Conservation (phyloP, 106 monocot species). For the Acanthochlamys bracteata region DNA sequence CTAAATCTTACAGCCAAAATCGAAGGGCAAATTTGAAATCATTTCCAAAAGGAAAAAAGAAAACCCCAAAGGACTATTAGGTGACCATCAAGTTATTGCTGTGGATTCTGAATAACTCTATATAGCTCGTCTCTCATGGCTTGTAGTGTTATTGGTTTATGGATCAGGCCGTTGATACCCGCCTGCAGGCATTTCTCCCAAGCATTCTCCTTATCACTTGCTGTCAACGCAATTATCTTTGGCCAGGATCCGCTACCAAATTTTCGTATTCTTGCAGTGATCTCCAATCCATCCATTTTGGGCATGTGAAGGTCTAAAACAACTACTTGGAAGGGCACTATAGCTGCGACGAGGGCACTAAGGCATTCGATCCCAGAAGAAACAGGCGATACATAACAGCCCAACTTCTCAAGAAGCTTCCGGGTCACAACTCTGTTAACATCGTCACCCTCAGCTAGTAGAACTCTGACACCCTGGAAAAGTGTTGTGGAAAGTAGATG, state of each 20-base stretch:
- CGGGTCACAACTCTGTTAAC: conserved; percentile 24
- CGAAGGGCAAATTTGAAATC: neutral
- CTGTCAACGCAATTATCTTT: conserved; percentile 28
- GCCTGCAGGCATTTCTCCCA: conserved; percentile 33
- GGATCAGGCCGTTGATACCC: conserved; percentile 35
- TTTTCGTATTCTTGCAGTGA: conserved; percentile 20
- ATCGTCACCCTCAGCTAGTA: conserved; percentile 23
- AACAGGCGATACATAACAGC: conserved; percentile 29
- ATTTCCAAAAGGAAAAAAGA: neutral
- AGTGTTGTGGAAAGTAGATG: conserved; percentile 1
- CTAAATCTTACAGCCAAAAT: neutral
- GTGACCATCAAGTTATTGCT: neutral
- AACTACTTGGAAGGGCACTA: conserved; percentile 20
- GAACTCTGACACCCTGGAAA: conserved; percentile 31
- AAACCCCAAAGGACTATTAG: neutral
- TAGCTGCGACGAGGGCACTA: conserved; percentile 13
- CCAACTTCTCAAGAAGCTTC: conserved; percentile 39
- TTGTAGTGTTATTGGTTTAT: conserved; percentile 17
- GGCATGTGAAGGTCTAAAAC: conserved; percentile 24
- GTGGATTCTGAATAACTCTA: conserved; percentile 2
- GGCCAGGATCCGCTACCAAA: conserved; percentile 22
- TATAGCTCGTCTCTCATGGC: conserved; percentile 12
- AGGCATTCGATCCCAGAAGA: conserved; percentile 26
- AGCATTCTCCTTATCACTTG: conserved; percentile 17
- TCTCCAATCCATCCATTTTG: conserved; percentile 26